Percentiles rank a stretch among this genome's conserved stretches.
Evolutionary conservation across 2,329 filamentous ascomycete species (phyloP).

Genomic region (Trichoderma sp.): DNA sequence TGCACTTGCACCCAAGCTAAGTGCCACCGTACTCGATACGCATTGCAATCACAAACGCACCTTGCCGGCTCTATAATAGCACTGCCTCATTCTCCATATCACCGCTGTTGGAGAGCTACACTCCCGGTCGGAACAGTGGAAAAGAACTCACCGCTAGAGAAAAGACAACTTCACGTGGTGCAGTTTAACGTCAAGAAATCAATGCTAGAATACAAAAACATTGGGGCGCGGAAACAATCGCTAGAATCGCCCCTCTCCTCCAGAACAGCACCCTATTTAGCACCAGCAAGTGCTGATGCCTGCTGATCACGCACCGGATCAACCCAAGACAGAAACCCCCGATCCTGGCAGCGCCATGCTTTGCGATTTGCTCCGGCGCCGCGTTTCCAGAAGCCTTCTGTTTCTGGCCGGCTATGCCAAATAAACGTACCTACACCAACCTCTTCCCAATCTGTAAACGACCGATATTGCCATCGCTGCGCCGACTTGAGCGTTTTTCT

Average conservation of each 20-base stretch:
- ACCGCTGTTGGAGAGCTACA: background rate
- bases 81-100: conserved; percentile 11
- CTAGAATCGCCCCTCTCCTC: background rate
- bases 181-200: background rate
- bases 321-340: conserved; percentile 24
- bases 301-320: conserved; percentile 18
- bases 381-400: conserved; percentile 26
- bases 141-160: background rate
- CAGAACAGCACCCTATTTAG: background rate
- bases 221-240: background rate
- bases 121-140: background rate
- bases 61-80: background rate
- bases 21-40: conserved; percentile 1
- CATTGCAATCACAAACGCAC: background rate
- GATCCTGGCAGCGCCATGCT: conserved; percentile 7
- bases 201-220: background rate
- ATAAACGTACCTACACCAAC: background rate
- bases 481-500: background rate
- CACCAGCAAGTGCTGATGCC: conserved; percentile 19
- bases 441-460: background rate
- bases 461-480: background rate
- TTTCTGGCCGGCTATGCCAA: background rate
- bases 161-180: background rate
- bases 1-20: background rate
- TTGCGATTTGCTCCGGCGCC: conserved; percentile 22